A percentile compares a stretch with the other conserved stretches of the same genome.
These are phyloP conservation scores for Phytophthora fragariae DNA, from an alignment of 352 stramenopile species.

Conservation along the genomic window DNA sequence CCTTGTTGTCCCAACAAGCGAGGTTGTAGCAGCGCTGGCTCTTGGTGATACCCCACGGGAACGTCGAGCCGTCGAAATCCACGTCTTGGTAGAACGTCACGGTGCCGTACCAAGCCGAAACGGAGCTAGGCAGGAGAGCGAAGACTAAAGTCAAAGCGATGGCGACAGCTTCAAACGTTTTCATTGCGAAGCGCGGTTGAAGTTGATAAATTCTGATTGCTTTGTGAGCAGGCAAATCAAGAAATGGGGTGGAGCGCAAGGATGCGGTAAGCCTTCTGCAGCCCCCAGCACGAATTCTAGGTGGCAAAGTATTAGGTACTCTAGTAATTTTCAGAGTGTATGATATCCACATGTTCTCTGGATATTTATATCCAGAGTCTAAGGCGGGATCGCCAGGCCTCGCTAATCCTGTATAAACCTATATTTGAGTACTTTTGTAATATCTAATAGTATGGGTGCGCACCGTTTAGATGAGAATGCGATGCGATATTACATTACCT, in stretches of 20 bases:
- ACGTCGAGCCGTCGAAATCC: constrained; percentile 14
- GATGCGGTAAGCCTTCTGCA: not conserved
- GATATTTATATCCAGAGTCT: too few species aligned
- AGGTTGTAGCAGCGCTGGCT: constrained; percentile 40
- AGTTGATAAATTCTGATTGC: not conserved
- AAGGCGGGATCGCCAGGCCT: too few species aligned
- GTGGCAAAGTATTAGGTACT: not conserved
- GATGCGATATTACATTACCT: too few species aligned
- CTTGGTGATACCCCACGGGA: constrained; percentile 28
- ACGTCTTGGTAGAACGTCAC: constrained; percentile 34
- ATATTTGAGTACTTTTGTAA: too few species aligned
- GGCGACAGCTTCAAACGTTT: not conserved
- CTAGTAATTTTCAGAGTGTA: too few species aligned
- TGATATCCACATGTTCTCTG: too few species aligned
- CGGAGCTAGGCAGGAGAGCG: not conserved
- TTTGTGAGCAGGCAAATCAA: not conserved
- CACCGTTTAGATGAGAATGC: too few species aligned
- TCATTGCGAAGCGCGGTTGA: not conserved
- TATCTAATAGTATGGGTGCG: too few species aligned
- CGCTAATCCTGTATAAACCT: too few species aligned
- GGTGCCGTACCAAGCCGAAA: constrained; percentile 21
- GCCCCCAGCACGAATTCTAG: not conserved
- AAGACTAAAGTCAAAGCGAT: not conserved
- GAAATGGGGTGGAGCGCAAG: not conserved
- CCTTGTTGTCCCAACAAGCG: constrained; percentile 33